Conservation (phyloP, 768 basidiomycete genomes). For the Leccinum barrowsii region DNA sequence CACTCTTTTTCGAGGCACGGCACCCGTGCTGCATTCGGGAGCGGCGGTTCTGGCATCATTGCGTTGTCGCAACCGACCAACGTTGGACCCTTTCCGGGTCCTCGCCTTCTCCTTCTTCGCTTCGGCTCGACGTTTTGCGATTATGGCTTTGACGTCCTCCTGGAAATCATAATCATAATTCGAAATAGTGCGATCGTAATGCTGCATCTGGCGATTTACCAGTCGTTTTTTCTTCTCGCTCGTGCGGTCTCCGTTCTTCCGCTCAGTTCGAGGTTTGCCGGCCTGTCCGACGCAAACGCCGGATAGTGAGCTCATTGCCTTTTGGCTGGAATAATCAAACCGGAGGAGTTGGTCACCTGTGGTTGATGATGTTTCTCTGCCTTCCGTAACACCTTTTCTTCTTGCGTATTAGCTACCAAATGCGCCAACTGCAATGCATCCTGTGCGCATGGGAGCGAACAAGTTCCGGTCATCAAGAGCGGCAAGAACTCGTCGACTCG, state of each 20-base stretch:
- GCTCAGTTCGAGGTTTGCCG: slow-evolving; percentile 26
- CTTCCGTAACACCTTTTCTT: slow-evolving; percentile 41
- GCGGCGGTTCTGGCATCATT: slow-evolving; percentile 10
- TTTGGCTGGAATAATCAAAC: slow-evolving; percentile 11
- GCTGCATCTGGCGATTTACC: slow-evolving; percentile 30
- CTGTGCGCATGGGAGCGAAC: slow-evolving; percentile 29
- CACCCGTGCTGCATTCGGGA: slow-evolving; percentile 5
- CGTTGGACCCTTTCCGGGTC: slow-evolving; percentile 23
- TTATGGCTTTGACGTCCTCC: slow-evolving; percentile 42
- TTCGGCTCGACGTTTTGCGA: slow-evolving; percentile 35
- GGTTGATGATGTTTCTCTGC: slow-evolving; percentile 37
- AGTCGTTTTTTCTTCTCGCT: slow-evolving; percentile 37
- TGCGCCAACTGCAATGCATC: slow-evolving; percentile 46
- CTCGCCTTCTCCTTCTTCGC: slow-evolving; percentile 40
- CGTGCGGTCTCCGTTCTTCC: slow-evolving; percentile 23
- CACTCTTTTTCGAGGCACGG: slow-evolving; percentile 32
- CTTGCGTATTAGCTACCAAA: slow-evolving; percentile 43
- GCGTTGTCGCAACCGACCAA: slow-evolving; percentile 9
- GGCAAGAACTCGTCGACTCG: slow-evolving; percentile 5
- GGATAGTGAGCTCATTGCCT: slow-evolving; percentile 19
- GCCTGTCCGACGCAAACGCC: slow-evolving; percentile 16
- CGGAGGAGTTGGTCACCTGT: slow-evolving; percentile 31
- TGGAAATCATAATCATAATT: slow-evolving; percentile 17
- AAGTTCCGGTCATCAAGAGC: slow-evolving; percentile 22
- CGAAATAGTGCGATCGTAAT: slow-evolving; percentile 10